Evolutionary conservation across 2,329 filamentous ascomycete species (phyloP).

Genomic region (Delphinella strobiligena): DNA sequence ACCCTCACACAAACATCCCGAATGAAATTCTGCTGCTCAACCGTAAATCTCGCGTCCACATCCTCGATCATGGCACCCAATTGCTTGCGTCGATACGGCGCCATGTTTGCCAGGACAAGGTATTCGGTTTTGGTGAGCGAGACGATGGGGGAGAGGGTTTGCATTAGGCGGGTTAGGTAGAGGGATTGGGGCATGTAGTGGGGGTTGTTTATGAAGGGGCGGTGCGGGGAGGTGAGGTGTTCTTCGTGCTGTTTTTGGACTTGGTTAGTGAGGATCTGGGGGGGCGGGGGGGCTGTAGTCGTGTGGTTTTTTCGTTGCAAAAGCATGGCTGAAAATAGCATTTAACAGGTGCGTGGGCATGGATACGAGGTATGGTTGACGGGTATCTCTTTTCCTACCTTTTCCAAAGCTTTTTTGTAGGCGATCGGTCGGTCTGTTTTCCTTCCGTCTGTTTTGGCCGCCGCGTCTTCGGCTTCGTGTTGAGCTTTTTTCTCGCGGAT

Average conservation of each 20-base stretch:
- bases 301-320: no score
- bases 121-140: conserved; percentile 22
- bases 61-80: conserved; percentile 25
- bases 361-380: no score
- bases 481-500: conserved; percentile 19
- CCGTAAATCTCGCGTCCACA: conserved; percentile 19
- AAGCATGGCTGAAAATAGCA: no score
- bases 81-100: conserved; percentile 20
- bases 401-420: conserved; percentile 12
- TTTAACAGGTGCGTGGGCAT: no score
- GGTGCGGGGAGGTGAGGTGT: conserved; percentile 11
- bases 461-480: conserved; percentile 19
- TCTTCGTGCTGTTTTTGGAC: conserved; percentile 10
- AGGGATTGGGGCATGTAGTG: conserved; percentile 13
- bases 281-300: no score
- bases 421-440: conserved; percentile 17
- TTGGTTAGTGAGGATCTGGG: no score
- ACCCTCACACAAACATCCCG: conserved; percentile 17
- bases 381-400: conserved; percentile 3
- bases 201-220: conserved; percentile 13
- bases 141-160: conserved; percentile 17
- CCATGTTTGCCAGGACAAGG: conserved; percentile 22
- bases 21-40: conserved; percentile 20
- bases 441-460: conserved; percentile 17
- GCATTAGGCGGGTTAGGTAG: conserved; percentile 15